Base-by-base conservation (phyloP, 768 basidiomycete genomes). In the Termitomyces eurrhizus region DNA sequence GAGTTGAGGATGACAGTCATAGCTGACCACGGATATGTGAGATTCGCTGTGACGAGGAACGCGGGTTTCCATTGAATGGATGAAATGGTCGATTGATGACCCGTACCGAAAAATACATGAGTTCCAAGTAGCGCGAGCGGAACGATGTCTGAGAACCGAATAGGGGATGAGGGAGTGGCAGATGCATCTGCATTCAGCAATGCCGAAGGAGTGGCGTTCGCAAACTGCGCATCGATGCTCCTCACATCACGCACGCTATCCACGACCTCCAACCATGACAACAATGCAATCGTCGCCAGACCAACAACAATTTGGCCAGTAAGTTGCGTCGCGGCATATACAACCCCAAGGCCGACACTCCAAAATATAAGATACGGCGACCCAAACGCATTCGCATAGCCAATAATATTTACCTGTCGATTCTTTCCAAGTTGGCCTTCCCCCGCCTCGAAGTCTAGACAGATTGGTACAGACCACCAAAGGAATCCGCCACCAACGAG, bases 21-120 rank as follows among this genome's bases (percentile, higher is more conserved):
- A 0, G 87, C 87, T 0, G 95, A 87, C 66, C 85, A 83, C 0
- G 90, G 87, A 69, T 92, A 93, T 12, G 74, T 77, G 48, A 94
- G 77, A 0, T 80, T 84, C 3, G 83, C 76, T 2, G 86, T 83
- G 58, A 99, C 80, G 33, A 98, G 71, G 73, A 98, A 99, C 7
- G 91, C 95, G 1, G 89, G 75, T 72, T 97, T 97, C 97, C 96
- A 99, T 66, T 98, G 96, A 46, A 99, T 83, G 3, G 92, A 90
- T 1, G 93, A 83, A 42, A 98, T 79, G 3, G 88, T 88, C 1
- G 94, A 82, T 73, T 98, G 95, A 68, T 99, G 97, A 2, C 97
- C 96, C 0, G 95, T 98, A 0, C 84, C 78, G 70, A 90, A 92
- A 80, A 95, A 98, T 8, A 83, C 73, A 52, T 92, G 82, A 42